Evolutionary conservation across 1,284 basidiomycete species (phyloP), one percentile per base, ranked within the genome.

Genomic region (Ganoderma leucocontextum): DNA sequence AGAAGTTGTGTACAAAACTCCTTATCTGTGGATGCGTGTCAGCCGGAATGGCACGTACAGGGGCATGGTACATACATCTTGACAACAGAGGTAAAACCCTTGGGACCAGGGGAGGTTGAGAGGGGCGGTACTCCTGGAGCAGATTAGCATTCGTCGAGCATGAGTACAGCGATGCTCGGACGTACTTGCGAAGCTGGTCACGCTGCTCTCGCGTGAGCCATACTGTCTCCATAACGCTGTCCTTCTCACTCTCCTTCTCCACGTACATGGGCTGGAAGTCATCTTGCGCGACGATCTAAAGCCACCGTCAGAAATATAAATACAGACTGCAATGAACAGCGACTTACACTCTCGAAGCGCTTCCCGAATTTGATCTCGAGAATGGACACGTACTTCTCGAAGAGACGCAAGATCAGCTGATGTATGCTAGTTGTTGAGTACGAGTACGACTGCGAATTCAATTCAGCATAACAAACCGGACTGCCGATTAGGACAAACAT

Each of bases 1-100:
- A 98, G 83, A 99, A 99, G 76, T 96, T 95, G 75, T 97, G 94
- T 36, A 98, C 95, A 76, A 98, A 98, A 61, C 87, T 89, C 44
- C 96, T 91, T 69, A 99, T 96, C 90, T 95, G 75, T 55, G 4
- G 19, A 17, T 33, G n/a, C 29, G 33, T 36, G 13, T 25, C 25
- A 19, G 57, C 47, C 64, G 55, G 35, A 29, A 53, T 39, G 55
- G 55, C n/a, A 17, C 36, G 9, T 52, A 25, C 8, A 35, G 60
- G 10, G 25, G 19, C n/a, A 9, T 41, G 29, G 39, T 58, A 77
- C 87, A 38, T 77, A 93, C 93, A 76, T 98, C 95, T 84, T 96
- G 94, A 79, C 97, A 99, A 77, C 95, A 98, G 58, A 96, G 85
- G 71, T 96, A 95, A 79, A 98, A 99, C 0, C 95, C 94, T 78